A percentile compares a stretch with the other conserved stretches of the same genome.
Conservation (phyloP, 768 basidiomycete species). For the Podaxis sp. region DNA sequence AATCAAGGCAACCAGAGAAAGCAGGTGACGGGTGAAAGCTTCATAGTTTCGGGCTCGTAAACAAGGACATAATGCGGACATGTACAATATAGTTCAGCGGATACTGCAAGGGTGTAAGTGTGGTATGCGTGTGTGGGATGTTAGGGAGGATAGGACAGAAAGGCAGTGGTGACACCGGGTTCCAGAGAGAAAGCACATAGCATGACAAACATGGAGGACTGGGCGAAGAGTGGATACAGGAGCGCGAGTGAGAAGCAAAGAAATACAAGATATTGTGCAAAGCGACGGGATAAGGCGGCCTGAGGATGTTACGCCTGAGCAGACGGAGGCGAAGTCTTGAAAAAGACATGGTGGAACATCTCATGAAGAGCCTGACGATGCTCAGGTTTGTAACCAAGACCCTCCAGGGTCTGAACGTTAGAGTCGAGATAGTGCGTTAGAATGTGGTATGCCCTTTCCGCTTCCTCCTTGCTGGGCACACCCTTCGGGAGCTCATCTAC, state of each 20-base stretch:
- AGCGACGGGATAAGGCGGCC: not conserved
- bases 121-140: not conserved
- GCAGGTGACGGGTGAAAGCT: not conserved
- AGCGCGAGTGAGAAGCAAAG: too few relatives aligned
- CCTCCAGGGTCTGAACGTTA: slow-evolving; percentile 6
- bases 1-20: not conserved
- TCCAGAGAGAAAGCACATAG: not conserved
- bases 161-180: not conserved
- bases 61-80: slow-evolving; percentile 4
- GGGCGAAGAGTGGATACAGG: not conserved
- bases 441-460: slow-evolving; percentile 12
- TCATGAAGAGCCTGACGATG: slow-evolving; percentile 12
- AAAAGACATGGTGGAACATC: slow-evolving; percentile 12
- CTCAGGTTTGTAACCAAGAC: slow-evolving; percentile 13
- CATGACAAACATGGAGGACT: not conserved
- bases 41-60: not conserved
- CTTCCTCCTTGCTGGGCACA: slow-evolving; percentile 11
- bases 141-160: not conserved
- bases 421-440: slow-evolving; percentile 15
- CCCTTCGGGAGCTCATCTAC: slow-evolving; percentile 13
- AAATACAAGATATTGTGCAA: not conserved
- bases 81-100: slow-evolving; percentile 8
- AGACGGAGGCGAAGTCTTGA: slow-evolving; percentile 7
- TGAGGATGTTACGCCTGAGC: not conserved
- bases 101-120: not conserved